Percentiles rank a stretch among this genome's conserved stretches.
Evolutionary conservation across 1,284 basidiomycete species (phyloP).

Genomic region (Schizophyllum commune): DNA sequence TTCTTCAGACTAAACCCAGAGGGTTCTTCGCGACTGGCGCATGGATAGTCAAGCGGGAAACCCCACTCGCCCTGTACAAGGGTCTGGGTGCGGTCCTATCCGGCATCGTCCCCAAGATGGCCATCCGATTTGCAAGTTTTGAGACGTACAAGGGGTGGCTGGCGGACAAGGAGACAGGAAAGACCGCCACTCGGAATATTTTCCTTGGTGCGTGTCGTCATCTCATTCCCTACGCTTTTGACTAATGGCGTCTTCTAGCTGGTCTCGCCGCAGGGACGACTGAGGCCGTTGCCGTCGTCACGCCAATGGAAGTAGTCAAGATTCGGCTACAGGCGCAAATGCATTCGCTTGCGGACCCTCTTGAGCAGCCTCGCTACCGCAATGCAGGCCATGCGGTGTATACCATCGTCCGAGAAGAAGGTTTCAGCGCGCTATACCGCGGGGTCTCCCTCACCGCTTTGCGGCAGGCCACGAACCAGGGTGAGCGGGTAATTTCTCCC

Average conservation of each 20-base stretch:
- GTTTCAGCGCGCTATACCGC: slow-evolving; percentile 79
- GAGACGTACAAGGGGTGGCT: slow-evolving; percentile 89
- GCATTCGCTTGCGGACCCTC: slow-evolving; percentile 94
- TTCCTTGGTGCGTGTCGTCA: slow-evolving; percentile 57
- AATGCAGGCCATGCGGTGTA: slow-evolving; percentile 97
- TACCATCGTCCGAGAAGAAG: slow-evolving; percentile 93
- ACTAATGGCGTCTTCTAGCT: slow-evolving; percentile 36
- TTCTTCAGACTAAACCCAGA: slow-evolving; percentile 74
- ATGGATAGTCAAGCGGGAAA: slow-evolving; percentile 88
- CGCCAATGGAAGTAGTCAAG: slow-evolving; percentile 99
- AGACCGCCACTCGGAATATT: slow-evolving; percentile 67
- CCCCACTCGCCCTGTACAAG: slow-evolving; percentile 95
- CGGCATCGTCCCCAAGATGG: slow-evolving; percentile 99
- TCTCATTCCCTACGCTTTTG: neutral
- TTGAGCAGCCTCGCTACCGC: slow-evolving; percentile 90
- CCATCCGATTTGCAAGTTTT: slow-evolving; percentile 97
- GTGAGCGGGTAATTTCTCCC: slow-evolving; percentile 29
- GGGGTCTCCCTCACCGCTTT: slow-evolving; percentile 92
- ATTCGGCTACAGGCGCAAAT: slow-evolving; percentile 97
- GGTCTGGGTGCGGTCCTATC: slow-evolving; percentile 96
- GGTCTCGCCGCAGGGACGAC: slow-evolving; percentile 93
- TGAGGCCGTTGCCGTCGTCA: slow-evolving; percentile 92
- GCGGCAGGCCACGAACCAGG: slow-evolving; percentile 97
- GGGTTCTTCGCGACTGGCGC: slow-evolving; percentile 92
- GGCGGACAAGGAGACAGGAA: slow-evolving; percentile 69